Conservation (phyloP, 306 rosid species). For the Begonia fuchsioides region DNA sequence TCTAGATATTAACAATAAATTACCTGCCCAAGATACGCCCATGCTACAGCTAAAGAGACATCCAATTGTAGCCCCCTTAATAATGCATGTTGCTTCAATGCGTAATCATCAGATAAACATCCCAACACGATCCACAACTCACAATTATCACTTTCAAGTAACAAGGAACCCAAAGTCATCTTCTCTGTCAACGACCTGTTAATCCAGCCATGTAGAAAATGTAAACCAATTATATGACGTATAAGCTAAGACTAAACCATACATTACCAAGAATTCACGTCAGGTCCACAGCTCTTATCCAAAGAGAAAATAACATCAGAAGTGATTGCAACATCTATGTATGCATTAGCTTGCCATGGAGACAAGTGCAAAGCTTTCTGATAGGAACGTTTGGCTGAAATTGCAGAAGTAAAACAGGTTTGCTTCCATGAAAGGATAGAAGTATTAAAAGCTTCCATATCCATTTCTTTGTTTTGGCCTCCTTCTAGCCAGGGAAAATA, state of each 20-base stretch:
- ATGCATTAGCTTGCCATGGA: conserved; percentile 88
- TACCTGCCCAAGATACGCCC: conserved; percentile 97
- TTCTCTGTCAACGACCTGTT: conserved; percentile 65
- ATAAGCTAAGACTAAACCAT: conserved; percentile 7
- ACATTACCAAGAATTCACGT: conserved; percentile 37
- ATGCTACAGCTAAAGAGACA: conserved; percentile 66
- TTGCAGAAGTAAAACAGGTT: conserved; percentile 47
- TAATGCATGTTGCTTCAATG: conserved; percentile 76
- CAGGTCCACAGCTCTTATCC: conserved; percentile 17
- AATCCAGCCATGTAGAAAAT: conserved; percentile 14
- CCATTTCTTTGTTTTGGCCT: conserved; percentile 30
- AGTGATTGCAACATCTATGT: conserved; percentile 61
- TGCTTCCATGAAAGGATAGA: conserved; percentile 70
- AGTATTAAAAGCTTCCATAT: conserved; percentile 43
- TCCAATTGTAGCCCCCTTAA: conserved; percentile 77
- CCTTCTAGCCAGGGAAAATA: conserved; percentile 80
- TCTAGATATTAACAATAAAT: conserved; percentile 4
- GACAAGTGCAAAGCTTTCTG: conserved; percentile 77
- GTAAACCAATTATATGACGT: conserved; percentile 5
- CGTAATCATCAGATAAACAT: conserved; percentile 40
- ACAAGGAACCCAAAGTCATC: conserved; percentile 81
- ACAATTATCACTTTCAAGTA: conserved; percentile 73
- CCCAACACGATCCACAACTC: conserved; percentile 93
- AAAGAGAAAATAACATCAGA: conserved; percentile 38
- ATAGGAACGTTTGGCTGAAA: conserved; percentile 52